Evolutionary conservation across 495 filamentous ascomycete genomes (phyloP).

Genomic region (Talaromyces wortmannii): DNA sequence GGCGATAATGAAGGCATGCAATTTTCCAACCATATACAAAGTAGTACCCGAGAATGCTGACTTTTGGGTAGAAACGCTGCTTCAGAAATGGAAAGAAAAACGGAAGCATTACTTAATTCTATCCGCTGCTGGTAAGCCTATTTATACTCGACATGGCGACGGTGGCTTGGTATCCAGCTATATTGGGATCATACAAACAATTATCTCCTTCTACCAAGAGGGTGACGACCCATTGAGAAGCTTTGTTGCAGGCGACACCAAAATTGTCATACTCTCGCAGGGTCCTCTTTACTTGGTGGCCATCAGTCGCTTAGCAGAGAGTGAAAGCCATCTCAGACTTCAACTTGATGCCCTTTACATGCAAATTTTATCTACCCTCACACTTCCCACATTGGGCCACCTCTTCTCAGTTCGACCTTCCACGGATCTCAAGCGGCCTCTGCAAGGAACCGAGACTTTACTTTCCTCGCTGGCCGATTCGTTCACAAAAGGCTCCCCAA

Average conservation of each 20-base stretch:
- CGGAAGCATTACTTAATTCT: conserved; percentile 95
- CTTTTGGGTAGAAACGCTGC: conserved; percentile 47
- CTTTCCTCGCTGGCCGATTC: conserved; percentile 88
- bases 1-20: conserved; percentile 60
- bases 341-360: conserved; percentile 95
- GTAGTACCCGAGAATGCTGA: neutral
- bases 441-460: conserved; percentile 88
- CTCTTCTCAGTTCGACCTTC: conserved; percentile 88
- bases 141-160: conserved; percentile 92
- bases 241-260: conserved; percentile 76
- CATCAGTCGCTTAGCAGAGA: conserved; percentile 87
- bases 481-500: conserved; percentile 88
- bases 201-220: conserved; percentile 92
- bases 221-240: conserved; percentile 65
- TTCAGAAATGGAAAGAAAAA: conserved; percentile 75
- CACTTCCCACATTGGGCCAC: conserved; percentile 78
- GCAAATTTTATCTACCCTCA: conserved; percentile 94
- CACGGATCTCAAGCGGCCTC: conserved; percentile 83
- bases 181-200: conserved; percentile 94
- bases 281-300: conserved; percentile 90
- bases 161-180: conserved; percentile 82
- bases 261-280: conserved; percentile 77
- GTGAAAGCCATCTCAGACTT: conserved; percentile 72
- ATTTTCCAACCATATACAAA: neutral
- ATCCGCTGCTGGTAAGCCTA: conserved; percentile 95